phyloP scores from a whole-genome alignment of 2,329 filamentous ascomycete genomes.

The Penicillium oxalicum region DNA sequence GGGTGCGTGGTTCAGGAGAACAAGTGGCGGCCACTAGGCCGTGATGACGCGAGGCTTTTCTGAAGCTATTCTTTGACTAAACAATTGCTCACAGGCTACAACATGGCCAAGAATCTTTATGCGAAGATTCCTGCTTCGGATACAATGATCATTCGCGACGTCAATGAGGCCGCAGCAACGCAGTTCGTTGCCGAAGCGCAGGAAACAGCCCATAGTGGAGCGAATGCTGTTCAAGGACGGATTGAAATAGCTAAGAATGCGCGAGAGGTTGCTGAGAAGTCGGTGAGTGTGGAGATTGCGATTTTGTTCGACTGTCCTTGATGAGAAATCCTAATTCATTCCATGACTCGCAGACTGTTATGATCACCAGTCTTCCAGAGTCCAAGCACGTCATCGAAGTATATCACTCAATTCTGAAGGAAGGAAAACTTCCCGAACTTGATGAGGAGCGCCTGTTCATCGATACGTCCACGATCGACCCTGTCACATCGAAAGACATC shows the following conservation, averaged over 20 bases:
- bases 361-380: slow-evolving; percentile 85
- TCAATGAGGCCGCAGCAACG: slow-evolving; percentile 53
- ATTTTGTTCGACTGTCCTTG: background rate
- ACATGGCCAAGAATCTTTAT: slow-evolving; percentile 67
- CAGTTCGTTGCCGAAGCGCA: slow-evolving; percentile 53
- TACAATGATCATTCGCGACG: slow-evolving; percentile 59
- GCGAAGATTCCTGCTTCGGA: slow-evolving; percentile 60
- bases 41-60: background rate
- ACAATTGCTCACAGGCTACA: slow-evolving; percentile 51
- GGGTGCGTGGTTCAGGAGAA: slow-evolving; percentile 41
- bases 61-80: background rate
- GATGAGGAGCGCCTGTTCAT: slow-evolving; percentile 72
- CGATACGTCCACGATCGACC: slow-evolving; percentile 95
- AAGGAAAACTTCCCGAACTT: slow-evolving; percentile 45
- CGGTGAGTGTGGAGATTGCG: slow-evolving; percentile 46
- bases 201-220: slow-evolving; percentile 22
- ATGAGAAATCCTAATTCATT: background rate
- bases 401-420: slow-evolving; percentile 67
- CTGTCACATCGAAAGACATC: slow-evolving; percentile 71
- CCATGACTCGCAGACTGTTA: slow-evolving; percentile 59
- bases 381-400: slow-evolving; percentile 81
- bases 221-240: slow-evolving; percentile 35
- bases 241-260: slow-evolving; percentile 54
- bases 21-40: background rate
- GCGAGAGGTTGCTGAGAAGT: slow-evolving; percentile 59